Base-by-base conservation (phyloP, 2,329 filamentous ascomycete genomes). In the Emmonsiellopsis sp. region DNA sequence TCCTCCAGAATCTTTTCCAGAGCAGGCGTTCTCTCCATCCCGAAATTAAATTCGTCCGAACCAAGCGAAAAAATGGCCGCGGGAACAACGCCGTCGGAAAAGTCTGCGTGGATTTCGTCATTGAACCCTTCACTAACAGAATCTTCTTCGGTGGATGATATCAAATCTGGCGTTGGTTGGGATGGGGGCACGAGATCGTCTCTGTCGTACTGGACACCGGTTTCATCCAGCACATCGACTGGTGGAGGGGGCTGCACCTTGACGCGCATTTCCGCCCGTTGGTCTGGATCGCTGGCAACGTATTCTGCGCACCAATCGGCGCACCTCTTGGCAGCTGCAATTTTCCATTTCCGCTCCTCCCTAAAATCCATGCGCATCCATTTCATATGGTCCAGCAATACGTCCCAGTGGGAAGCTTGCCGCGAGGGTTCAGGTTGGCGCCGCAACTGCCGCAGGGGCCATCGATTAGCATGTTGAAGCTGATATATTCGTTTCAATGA, bases 281-380 rank as follows among this genome's bases (percentile, higher is more conserved):
- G 81, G 58, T 86, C 83, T 4, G 76, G 70, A 37, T 76, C 77
- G 38, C 85, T 80, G 20, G 79, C 77, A 38, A 89, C 79, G 81
- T 89, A 98, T 61, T 92, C 85, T 0, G 86, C 88, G 68, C 92
- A 97, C 62, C 86, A 87, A 62, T 84, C 77, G 1, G 90, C 93
- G 55, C 95, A 76, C 54, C 85, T 89, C 55, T 85, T 85, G 5
- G 91, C 91, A 37, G 86, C 80, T 2, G 86, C 81, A 65, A 83
- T 84, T 72, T 96, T 97, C 90, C 91, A 95, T 67, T 95, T 95
- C 41, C 89, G 78, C 68, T 97, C 93, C 70, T 96, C 89, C 50
- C 87, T 81, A 64, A 96, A 97, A 70, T 98, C 93, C 1, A 90
- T 96, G 50, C 91, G 83, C 89, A 98, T 94, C 92, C 92, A 97